Percentiles rank a stretch among this genome's conserved stretches.
Evolutionary conservation across 2,329 filamentous ascomycete species (phyloP).

Genomic region (Neodidymelliopsis sp.): DNA sequence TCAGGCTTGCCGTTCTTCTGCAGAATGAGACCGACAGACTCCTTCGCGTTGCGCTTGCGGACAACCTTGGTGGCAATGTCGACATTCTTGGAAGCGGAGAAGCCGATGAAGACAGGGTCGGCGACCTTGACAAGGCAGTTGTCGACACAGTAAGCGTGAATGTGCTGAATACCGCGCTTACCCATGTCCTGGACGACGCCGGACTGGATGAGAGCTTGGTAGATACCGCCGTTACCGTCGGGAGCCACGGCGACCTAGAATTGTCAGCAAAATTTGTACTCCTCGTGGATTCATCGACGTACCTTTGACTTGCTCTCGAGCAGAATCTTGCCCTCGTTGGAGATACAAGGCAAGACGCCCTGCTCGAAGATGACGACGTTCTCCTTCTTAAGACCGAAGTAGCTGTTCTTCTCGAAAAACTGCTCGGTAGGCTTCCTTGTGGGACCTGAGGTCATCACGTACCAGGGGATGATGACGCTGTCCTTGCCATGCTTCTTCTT

Average conservation of each 20-base stretch:
- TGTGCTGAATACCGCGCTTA: slow-evolving; percentile 87
- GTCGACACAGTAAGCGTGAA: slow-evolving; percentile 98
- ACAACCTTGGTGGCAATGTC: slow-evolving; percentile 99
- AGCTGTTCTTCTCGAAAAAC: slow-evolving; percentile 88
- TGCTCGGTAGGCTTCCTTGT: slow-evolving; percentile 90
- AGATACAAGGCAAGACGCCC: slow-evolving; percentile 94
- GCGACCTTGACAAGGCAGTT: slow-evolving; percentile 99
- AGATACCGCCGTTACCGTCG: slow-evolving; percentile 96
- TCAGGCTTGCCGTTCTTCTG: slow-evolving; percentile 96
- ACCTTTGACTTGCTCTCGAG: slow-evolving; percentile 87
- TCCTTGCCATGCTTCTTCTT: slow-evolving; percentile 69
- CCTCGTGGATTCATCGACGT: slow-evolving; percentile 18
- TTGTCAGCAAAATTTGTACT: slow-evolving; percentile 22
- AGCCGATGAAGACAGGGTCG: slow-evolving; percentile 94
- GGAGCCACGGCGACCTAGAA: slow-evolving; percentile 83
- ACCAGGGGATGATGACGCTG: slow-evolving; percentile 82
- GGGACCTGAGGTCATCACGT: slow-evolving; percentile 98
- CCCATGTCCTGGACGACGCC: slow-evolving; percentile 88
- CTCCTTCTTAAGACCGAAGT: slow-evolving; percentile 85
- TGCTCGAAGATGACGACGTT: slow-evolving; percentile 97
- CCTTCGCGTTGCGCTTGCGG: slow-evolving; percentile 94
- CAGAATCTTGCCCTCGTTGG: slow-evolving; percentile 96
- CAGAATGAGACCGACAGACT: slow-evolving; percentile 93
- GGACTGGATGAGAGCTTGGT: slow-evolving; percentile 84
- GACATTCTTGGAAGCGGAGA: slow-evolving; percentile 84